These are phyloP conservation scores for Leishmania tropica DNA, from an alignment of 208 protist species.

Conservation along the genomic window DNA sequence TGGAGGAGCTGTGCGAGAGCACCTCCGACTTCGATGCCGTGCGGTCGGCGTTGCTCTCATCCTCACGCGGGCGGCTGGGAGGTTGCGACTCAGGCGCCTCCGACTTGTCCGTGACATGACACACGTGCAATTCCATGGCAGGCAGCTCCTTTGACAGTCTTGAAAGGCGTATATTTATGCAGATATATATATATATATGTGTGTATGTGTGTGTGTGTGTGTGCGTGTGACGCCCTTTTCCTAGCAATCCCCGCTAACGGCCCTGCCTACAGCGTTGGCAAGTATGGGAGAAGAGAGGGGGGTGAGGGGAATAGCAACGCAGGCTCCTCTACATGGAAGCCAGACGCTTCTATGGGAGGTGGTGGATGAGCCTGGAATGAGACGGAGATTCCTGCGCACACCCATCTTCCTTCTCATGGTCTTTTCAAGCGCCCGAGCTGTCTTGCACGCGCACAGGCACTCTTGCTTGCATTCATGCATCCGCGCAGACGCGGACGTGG, in stretches of 20 bases:
- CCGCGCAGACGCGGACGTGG: not conserved
- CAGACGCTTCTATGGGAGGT: not conserved
- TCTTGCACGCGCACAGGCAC: not conserved
- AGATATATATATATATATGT: not conserved
- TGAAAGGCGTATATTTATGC: not conserved
- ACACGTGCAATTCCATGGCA: conserved; percentile 19
- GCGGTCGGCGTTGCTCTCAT: not conserved
- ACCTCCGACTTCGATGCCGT: not conserved
- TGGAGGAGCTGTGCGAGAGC: not conserved
- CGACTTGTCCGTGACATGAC: conserved; percentile 30
- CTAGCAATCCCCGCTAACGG: not conserved
- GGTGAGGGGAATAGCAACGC: not conserved
- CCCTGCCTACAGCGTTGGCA: not conserved
- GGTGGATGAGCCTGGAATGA: too few species aligned
- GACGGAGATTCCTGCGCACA: too few species aligned
- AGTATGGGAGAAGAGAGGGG: not conserved
- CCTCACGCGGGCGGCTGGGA: not conserved
- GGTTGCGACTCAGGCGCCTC: not conserved
- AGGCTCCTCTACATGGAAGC: not conserved
- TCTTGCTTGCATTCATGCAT: not conserved
- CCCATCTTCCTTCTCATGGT: not conserved
- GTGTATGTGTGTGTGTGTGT: not conserved
- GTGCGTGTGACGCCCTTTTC: not conserved
- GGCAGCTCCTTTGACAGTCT: not conserved
- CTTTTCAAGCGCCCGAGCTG: not conserved